phyloP scores from a whole-genome alignment of 139 green algal genomes.

The Closterium sp. region DNA sequence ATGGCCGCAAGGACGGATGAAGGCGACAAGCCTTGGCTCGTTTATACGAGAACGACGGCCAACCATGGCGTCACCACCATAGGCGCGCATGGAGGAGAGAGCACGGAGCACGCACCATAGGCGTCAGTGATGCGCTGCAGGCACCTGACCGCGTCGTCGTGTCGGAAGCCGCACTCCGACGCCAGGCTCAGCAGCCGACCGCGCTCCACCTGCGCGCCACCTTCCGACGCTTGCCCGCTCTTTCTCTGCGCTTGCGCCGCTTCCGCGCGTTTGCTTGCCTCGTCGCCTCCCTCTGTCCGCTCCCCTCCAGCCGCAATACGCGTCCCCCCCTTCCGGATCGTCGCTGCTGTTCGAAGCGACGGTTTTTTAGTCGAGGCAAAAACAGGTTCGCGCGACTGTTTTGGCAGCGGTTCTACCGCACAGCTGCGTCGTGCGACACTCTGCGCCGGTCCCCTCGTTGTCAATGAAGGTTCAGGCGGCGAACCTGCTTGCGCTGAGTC shows the following conservation, averaged over 20 bases:
- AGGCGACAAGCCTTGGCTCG: background rate
- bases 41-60: background rate
- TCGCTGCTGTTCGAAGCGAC: background rate
- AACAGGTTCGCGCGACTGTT: too few species aligned
- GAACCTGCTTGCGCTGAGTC: background rate
- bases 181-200: slow-evolving; percentile 21
- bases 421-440: background rate
- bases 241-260: background rate
- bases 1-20: background rate
- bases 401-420: background rate
- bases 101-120: slow-evolving; percentile 28
- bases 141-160: slow-evolving; percentile 11
- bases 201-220: background rate
- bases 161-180: slow-evolving; percentile 23
- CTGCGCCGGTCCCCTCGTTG: background rate
- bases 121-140: slow-evolving; percentile 2
- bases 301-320: background rate
- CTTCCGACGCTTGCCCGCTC: background rate
- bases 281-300: background rate
- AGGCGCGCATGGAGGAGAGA: background rate
- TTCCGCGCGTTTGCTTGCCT: background rate
- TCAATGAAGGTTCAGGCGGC: background rate
- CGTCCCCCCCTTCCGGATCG: background rate
- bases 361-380: too few species aligned
- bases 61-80: background rate